Evolutionary conservation across 2,329 filamentous ascomycete species (phyloP), one percentile per base, ranked within the genome.

Genomic region (Epichloe coenophiala): DNA sequence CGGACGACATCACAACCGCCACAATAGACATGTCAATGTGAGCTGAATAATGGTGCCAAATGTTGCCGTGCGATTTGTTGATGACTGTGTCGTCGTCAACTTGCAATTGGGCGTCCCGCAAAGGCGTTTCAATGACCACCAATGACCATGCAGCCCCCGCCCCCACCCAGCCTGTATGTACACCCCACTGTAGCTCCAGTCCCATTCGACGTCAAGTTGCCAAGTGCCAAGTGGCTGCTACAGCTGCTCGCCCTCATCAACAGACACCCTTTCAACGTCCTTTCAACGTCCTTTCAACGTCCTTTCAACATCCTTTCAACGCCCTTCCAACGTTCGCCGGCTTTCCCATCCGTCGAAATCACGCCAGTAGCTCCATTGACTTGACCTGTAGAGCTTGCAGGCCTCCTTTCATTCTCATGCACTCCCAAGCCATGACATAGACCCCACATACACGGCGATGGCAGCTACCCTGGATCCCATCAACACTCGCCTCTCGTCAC

Each of bases 391-490:
- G 7, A 7, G 19, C 45, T 27, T 27, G 15, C 37, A 23, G 35
- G 41, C 35, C 45, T 44, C 45, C 13, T 8, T 4, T 37, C 13
- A n/a, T n/a, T 15, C 21, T 33, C 23, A 41, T 50, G 41, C 19
- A 9, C 27, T n/a, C 37, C 9, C 19, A 49, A 47, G 47, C 47
- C 49, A 49, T 47, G 46, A 39, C 44, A 37, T 48, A 38, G 13
- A 46, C 15, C 11, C 17, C 37, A 9, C 36, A 38, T 23, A 23
- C 44, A 45, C 48, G 37, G 53, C 54, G 13, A 61, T 62, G 60
- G 58, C 59, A 53, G 56, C 54, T 45, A 54, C 58, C 49, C 51
- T 57, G 48, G 55, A 60, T 48, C 48, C 58, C 43, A 54, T 58
- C 54, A 55, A 48, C 54, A 49, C 54, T 23, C 49, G 42, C 15